A percentile compares a stretch with the other conserved stretches of the same genome.
phyloP scores from a whole-genome alignment of 2,329 filamentous ascomycete genomes.

The Talaromyces islandicus region DNA sequence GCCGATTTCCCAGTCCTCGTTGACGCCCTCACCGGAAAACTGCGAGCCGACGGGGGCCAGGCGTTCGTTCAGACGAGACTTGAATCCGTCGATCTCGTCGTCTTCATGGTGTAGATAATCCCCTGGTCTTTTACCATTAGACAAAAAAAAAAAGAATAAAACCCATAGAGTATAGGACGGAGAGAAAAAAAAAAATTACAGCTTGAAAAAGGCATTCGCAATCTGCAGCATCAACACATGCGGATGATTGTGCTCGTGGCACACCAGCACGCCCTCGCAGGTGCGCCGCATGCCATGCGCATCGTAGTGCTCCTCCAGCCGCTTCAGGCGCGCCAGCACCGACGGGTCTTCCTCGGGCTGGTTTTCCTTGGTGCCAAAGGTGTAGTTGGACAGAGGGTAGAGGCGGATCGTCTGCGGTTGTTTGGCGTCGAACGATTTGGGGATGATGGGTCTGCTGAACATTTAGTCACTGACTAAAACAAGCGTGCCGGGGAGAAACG shows the following conservation, averaged over 20 bases:
- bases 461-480: neutral
- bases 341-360: conserved; percentile 97
- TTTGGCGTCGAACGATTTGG: conserved; percentile 78
- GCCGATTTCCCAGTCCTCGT: conserved; percentile 89
- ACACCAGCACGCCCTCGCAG: conserved; percentile 93
- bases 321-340: conserved; percentile 83
- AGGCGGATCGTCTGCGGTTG: conserved; percentile 86
- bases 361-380: conserved; percentile 95
- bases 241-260: conserved; percentile 98
- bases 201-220: conserved; percentile 98
- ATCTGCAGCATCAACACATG: conserved; percentile 99
- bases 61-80: conserved; percentile 82
- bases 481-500: neutral
- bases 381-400: conserved; percentile 96
- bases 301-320: conserved; percentile 91
- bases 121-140: conserved; percentile 55
- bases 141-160: too few species aligned
- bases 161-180: too few species aligned
- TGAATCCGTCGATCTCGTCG: conserved; percentile 93
- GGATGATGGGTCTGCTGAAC: conserved; percentile 59
- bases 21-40: conserved; percentile 75
- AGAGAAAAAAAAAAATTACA: conserved; percentile 44
- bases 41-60: conserved; percentile 84
- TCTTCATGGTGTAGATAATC: conserved; percentile 85
- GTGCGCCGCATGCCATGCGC: conserved; percentile 94